Evolutionary conservation across 305 asterid genomes (phyloP).

Genomic region (Solanum hybrid): DNA sequence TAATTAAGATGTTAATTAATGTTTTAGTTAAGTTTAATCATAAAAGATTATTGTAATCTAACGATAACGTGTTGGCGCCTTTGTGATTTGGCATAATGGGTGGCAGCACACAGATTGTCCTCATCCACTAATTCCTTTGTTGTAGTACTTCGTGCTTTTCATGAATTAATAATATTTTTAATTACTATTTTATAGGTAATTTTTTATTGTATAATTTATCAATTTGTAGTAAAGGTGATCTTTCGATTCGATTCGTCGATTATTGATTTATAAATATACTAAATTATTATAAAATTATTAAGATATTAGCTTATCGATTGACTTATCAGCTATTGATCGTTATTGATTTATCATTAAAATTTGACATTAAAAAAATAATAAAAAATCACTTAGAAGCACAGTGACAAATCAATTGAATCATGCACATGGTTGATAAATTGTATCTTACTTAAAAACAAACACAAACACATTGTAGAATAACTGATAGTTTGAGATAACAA

Average conservation of each 20-base stretch:
- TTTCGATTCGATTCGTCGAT: no score
- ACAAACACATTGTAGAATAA: background rate
- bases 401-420: no score
- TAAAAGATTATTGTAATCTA: background rate
- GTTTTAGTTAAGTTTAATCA: background rate
- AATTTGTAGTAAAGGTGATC: background rate
- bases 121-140: background rate
- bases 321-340: accelerated
- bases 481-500: no score
- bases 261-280: no score
- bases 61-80: conserved; percentile 14
- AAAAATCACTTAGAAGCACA: no score
- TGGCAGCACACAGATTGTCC: conserved; percentile 7
- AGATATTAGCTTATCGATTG: no score
- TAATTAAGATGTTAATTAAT: background rate
- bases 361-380: accelerated
- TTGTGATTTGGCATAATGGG: conserved; percentile 6
- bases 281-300: no score
- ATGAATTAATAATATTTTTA: background rate
- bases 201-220: background rate
- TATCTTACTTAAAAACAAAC: no score
- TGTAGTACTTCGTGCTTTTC: conserved; percentile 10
- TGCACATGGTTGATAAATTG: background rate
- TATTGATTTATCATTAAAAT: no score
- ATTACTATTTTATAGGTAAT: no score